These are phyloP conservation scores for Capsella rubella DNA, from an alignment of 441 rosid species.

Conservation along the genomic window DNA sequence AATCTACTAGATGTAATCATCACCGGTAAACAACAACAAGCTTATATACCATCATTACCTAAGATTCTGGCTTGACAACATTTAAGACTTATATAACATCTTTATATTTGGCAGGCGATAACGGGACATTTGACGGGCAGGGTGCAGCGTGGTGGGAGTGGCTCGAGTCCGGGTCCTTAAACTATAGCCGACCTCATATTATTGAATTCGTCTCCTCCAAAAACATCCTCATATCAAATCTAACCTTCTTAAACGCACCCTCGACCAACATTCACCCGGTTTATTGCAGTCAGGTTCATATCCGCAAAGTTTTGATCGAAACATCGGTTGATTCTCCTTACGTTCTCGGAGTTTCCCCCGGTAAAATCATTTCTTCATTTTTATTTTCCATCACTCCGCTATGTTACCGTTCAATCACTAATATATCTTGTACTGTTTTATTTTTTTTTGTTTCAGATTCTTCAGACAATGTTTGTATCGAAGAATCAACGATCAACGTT, in stretches of 20 bases:
- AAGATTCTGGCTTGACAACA: neutral
- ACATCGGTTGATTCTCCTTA: constrained; percentile 68
- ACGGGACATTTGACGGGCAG: constrained; percentile 93
- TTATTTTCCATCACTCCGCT: neutral
- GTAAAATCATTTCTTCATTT: constrained; percentile 39
- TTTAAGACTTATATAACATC: neutral
- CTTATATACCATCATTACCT: neutral
- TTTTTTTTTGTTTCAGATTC: constrained; percentile 62
- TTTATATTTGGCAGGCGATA: constrained; percentile 61
- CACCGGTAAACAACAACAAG: constrained; percentile 57
- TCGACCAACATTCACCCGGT: constrained; percentile 87
- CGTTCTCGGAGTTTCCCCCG: constrained; percentile 86
- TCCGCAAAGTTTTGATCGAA: constrained; percentile 56
- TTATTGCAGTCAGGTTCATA: constrained; percentile 60
- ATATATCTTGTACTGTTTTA: neutral
- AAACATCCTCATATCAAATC: constrained; percentile 66
- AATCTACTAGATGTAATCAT: constrained; percentile 76
- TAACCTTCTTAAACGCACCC: constrained; percentile 85
- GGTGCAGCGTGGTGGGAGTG: constrained; percentile 93
- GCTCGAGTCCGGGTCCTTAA: constrained; percentile 66
- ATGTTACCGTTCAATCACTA: constrained; percentile 1
- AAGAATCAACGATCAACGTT: constrained; percentile 71
- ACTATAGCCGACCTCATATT: constrained; percentile 87
- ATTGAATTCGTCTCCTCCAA: constrained; percentile 76
- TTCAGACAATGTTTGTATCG: constrained; percentile 79